Conservation (phyloP, 768 basidiomycete genomes). For the Solioccasus polychromus region DNA sequence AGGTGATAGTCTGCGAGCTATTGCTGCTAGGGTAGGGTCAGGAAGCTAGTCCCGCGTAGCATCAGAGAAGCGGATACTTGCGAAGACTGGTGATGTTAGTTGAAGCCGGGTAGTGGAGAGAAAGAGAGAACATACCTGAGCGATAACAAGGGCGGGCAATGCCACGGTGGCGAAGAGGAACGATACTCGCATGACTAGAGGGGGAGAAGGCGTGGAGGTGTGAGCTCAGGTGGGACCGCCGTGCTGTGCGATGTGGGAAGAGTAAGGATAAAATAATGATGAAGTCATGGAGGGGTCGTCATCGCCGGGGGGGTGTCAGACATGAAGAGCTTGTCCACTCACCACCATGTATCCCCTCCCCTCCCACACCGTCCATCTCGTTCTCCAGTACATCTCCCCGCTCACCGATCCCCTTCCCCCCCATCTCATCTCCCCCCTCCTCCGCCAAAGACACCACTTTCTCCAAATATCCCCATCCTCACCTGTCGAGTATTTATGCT, state of each 20-base stretch:
- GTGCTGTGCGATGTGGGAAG: conserved; percentile 5
- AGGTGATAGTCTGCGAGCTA: conserved; percentile 38
- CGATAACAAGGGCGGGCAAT: conserved; percentile 24
- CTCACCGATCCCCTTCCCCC: conserved; percentile 51
- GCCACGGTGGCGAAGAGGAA: conserved; percentile 33
- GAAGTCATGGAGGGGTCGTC: conserved; percentile 10
- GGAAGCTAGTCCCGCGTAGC: conserved; percentile 31
- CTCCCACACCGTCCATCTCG: conserved; percentile 39
- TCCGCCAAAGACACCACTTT: conserved; percentile 64
- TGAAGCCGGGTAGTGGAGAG: no score
- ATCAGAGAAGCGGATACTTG: conserved; percentile 33
- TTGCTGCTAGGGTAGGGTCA: conserved; percentile 42
- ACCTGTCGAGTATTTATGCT: conserved; percentile 58
- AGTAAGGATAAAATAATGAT: conserved; percentile 10
- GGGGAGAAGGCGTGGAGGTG: background rate
- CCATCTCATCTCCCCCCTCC: conserved; percentile 56
- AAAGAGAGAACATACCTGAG: conserved; percentile 29
- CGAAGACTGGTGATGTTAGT: conserved; percentile 29
- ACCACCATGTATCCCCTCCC: conserved; percentile 34
- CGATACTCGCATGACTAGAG: conserved; percentile 26
- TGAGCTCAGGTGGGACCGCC: background rate
- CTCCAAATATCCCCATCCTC: conserved; percentile 51
- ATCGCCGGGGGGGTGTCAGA: conserved; percentile 14
- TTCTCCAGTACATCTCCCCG: conserved; percentile 59
- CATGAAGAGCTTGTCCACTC: background rate